These are phyloP conservation scores for Pseudopyrenochaeta lycopersici DNA, from an alignment of 2,329 filamentous ascomycete species.

Conservation along the genomic window DNA sequence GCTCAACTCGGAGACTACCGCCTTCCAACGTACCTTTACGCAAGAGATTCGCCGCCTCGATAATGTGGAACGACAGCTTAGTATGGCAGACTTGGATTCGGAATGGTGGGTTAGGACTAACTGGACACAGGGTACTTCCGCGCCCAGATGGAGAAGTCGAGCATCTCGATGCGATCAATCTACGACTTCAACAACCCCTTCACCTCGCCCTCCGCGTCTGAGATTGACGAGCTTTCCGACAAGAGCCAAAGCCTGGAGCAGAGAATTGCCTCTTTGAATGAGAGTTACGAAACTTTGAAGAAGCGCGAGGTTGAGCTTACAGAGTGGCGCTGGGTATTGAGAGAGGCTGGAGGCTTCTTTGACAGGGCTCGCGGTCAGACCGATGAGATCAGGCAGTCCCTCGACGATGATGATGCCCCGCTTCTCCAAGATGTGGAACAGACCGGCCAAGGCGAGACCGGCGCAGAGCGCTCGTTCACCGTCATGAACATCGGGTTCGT, in stretches of 20 bases:
- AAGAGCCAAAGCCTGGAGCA: conserved; percentile 92
- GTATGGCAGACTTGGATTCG: conserved; percentile 64
- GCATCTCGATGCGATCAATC: conserved; percentile 85
- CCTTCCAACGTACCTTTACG: conserved; percentile 96
- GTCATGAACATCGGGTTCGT: conserved; percentile 99
- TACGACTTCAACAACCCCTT: conserved; percentile 90
- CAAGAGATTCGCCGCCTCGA: conserved; percentile 97
- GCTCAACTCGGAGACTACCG: conserved; percentile 92
- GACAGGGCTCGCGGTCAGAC: conserved; percentile 95
- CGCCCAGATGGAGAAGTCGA: conserved; percentile 91
- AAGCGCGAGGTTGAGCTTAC: conserved; percentile 96
- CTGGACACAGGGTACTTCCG: conserved; percentile 81
- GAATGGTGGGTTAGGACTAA: conserved; percentile 25
- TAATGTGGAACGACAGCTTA: conserved; percentile 96
- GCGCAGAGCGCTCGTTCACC: conserved; percentile 86
- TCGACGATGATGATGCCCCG: conserved; percentile 86
- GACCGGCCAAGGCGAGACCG: conserved; percentile 71
- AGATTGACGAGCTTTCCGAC: conserved; percentile 95
- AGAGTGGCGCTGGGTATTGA: conserved; percentile 97
- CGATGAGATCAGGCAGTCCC: conserved; percentile 92
- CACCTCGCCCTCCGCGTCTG: conserved; percentile 86
- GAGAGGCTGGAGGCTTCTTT: conserved; percentile 97
- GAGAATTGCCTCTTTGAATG: conserved; percentile 88
- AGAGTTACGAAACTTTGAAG: conserved; percentile 98
- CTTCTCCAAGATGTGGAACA: conserved; percentile 93